Conservation (phyloP, 2,329 filamentous ascomycete species). For the Aquanectria penicillioides region DNA sequence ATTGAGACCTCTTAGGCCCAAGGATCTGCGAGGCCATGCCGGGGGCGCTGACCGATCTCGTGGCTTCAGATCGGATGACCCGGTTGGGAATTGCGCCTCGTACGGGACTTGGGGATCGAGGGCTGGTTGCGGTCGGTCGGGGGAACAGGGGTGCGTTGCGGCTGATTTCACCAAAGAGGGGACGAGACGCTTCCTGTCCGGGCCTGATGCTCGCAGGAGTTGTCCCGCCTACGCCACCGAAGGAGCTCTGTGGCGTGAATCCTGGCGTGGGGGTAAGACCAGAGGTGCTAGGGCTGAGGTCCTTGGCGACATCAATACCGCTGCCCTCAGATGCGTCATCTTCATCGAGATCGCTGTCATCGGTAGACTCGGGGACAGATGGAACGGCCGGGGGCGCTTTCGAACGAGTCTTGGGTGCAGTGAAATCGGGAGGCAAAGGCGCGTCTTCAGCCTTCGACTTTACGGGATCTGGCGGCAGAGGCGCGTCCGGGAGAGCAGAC, state of each 20-base stretch:
- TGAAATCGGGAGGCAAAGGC: conserved; percentile 53
- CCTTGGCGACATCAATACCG: conserved; percentile 72
- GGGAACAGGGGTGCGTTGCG: conserved; percentile 64
- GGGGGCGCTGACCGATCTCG: conserved; percentile 69
- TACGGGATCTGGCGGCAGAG: conserved; percentile 55
- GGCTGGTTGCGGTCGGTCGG: conserved; percentile 64
- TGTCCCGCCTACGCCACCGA: conserved; percentile 59
- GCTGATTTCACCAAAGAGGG: conserved; percentile 65
- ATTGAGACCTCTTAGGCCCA: conserved; percentile 50
- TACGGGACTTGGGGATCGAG: conserved; percentile 78
- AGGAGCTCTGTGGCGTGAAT: conserved; percentile 68
- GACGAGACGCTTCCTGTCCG: conserved; percentile 54
- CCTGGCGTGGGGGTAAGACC: conserved; percentile 58
- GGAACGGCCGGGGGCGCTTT: conserved; percentile 47
- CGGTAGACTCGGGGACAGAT: conserved; percentile 48
- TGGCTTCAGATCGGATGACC: conserved; percentile 58
- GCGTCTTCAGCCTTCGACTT: conserved; percentile 47
- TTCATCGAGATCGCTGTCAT: conserved; percentile 53
- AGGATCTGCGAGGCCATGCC: conserved; percentile 67
- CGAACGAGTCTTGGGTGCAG: conserved; percentile 44
- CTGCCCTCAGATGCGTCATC: conserved; percentile 65
- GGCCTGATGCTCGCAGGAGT: conserved; percentile 45
- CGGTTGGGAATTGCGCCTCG: conserved; percentile 66
- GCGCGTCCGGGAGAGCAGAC: conserved; percentile 43
- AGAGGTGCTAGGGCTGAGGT: conserved; percentile 64